Evolutionary conservation across 2,329 filamentous ascomycete species (phyloP).

Genomic region (Leptodontidium sp.): DNA sequence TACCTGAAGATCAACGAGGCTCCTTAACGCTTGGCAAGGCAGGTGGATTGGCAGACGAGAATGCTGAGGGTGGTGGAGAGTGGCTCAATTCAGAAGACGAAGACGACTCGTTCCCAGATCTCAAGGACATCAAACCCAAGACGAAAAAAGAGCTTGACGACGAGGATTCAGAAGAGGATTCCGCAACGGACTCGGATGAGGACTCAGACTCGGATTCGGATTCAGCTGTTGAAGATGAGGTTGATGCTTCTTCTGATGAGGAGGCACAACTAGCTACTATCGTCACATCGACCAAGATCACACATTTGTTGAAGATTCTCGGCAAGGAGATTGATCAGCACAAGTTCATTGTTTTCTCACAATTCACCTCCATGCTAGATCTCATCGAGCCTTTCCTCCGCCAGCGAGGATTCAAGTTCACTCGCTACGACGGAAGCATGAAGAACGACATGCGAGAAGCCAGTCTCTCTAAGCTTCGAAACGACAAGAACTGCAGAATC

Average conservation of each 20-base stretch:
- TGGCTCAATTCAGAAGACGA: conserved; percentile 73
- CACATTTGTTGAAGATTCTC: conserved; percentile 82
- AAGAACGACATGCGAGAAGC: conserved; percentile 91
- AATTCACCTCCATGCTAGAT: conserved; percentile 98
- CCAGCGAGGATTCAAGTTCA: conserved; percentile 77
- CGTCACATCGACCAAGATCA: conserved; percentile 87
- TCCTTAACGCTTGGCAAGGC: conserved; percentile 73
- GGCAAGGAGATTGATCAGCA: conserved; percentile 79
- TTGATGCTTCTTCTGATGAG: conserved; percentile 49
- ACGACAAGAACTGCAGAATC: conserved; percentile 78
- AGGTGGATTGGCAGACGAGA: conserved; percentile 86
- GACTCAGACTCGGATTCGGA: conserved; percentile 46
- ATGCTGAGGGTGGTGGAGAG: conserved; percentile 87
- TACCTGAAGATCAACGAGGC: conserved; percentile 71
- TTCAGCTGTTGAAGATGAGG: conserved; percentile 46
- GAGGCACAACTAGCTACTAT: conserved; percentile 58
- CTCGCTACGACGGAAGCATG: conserved; percentile 96
- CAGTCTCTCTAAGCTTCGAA: conserved; percentile 78
- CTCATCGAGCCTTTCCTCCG: conserved; percentile 91
- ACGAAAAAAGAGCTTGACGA: conserved; percentile 42
- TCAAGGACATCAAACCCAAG: conserved; percentile 42
- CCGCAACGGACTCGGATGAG: conserved; percentile 37
- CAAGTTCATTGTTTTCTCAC: conserved; percentile 98
- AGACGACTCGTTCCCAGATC: conserved; percentile 51
- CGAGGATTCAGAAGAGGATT: conserved; percentile 47